phyloP scores from a whole-genome alignment of 192 early-diverging fungal genomes.

The Dissophora globulifera region DNA sequence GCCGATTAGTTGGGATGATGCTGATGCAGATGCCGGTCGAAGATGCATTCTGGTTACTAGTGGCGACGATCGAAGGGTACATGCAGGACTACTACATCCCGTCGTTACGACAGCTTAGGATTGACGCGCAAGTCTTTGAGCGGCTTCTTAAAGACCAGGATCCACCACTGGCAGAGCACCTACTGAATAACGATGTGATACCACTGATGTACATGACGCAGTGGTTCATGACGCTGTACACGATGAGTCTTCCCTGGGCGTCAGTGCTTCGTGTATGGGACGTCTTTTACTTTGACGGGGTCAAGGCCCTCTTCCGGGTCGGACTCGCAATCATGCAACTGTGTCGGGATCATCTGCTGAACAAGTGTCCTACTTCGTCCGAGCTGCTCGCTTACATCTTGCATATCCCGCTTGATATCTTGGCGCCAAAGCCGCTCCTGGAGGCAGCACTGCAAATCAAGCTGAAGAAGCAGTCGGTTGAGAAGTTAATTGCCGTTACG shows the following conservation, averaged over 20 bases:
- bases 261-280: slow-evolving; percentile 93
- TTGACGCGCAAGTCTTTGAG: slow-evolving; percentile 88
- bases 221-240: slow-evolving; percentile 96
- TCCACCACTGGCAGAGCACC: slow-evolving; percentile 72
- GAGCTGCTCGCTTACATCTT: slow-evolving; percentile 82
- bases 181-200: slow-evolving; percentile 79
- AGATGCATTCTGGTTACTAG: slow-evolving; percentile 91
- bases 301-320: slow-evolving; percentile 86
- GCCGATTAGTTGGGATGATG: slow-evolving; percentile 89
- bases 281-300: slow-evolving; percentile 86
- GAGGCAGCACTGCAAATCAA: slow-evolving; percentile 77
- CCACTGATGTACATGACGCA: slow-evolving; percentile 93
- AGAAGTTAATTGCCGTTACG: slow-evolving; percentile 42
- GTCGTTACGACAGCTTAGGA: slow-evolving; percentile 75
- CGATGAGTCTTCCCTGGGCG: slow-evolving; percentile 87
- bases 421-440: slow-evolving; percentile 72
- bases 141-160: slow-evolving; percentile 74
- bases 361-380: slow-evolving; percentile 78
- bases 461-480: slow-evolving; percentile 56
- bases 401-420: slow-evolving; percentile 77
- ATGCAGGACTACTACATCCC: slow-evolving; percentile 85
- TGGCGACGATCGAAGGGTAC: slow-evolving; percentile 75
- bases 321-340: slow-evolving; percentile 80
- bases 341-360: slow-evolving; percentile 70
- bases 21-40: slow-evolving; percentile 88